Percentiles rank a stretch among this genome's conserved stretches.
Evolutionary conservation across 345 rosid species (phyloP).

Genomic region (Salix exigua): DNA sequence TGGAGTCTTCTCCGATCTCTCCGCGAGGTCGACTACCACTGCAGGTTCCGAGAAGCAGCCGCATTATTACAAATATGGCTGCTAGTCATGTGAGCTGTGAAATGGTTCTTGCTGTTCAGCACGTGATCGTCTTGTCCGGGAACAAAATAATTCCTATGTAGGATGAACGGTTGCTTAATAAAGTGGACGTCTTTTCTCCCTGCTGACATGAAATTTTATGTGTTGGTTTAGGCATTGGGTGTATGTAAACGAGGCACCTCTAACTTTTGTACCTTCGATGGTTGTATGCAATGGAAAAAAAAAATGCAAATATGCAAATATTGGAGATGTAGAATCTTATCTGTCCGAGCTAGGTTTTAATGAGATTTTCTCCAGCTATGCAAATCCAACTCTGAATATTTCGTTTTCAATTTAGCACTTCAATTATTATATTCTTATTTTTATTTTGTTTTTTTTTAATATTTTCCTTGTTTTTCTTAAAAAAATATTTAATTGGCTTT

Average conservation of each 20-base stretch:
- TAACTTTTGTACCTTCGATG: background rate
- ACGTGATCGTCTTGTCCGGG: background rate
- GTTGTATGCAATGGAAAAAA: background rate
- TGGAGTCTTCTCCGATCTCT: constrained; percentile 67
- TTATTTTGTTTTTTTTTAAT: no score
- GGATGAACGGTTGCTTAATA: background rate
- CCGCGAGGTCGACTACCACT: constrained; percentile 21
- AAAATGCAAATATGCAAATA: no score
- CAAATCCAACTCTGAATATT: background rate
- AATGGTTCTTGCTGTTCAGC: background rate
- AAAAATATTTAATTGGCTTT: no score
- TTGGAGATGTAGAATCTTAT: background rate
- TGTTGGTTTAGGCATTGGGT: background rate
- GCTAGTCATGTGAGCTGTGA: background rate
- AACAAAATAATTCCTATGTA: background rate
- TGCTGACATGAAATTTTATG: background rate
- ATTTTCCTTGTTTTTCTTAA: no score
- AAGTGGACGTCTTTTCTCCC: background rate
- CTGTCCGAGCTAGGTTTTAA: background rate
- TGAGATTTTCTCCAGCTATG: background rate
- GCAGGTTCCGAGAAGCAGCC: background rate
- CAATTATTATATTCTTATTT: no score
- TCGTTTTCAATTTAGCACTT: background rate
- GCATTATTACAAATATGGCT: background rate
- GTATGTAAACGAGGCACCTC: background rate